Conservation (phyloP, 352 stramenopile genomes). For the Peronosclerospora sorghi region DNA sequence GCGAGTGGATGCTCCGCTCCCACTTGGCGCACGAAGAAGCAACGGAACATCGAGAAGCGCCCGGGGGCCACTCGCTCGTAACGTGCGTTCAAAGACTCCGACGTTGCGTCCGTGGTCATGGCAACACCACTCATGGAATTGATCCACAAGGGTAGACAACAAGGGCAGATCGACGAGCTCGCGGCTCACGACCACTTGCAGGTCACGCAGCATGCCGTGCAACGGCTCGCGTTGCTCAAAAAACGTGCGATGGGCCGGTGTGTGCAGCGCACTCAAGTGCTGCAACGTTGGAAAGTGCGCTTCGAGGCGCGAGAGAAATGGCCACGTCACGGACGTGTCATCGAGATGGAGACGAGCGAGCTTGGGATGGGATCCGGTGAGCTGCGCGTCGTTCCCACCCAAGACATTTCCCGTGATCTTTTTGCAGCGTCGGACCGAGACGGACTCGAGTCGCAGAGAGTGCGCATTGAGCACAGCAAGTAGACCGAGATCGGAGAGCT, state of each 20-base stretch:
- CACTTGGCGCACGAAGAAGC: constrained; percentile 6
- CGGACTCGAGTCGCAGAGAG: constrained; percentile 43
- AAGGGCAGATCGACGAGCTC: constrained; percentile 54
- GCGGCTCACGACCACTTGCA: constrained; percentile 45
- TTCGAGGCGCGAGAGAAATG: constrained; percentile 41
- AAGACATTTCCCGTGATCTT: constrained; percentile 48
- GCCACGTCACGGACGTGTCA: constrained; percentile 43
- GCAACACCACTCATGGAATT: constrained; percentile 29
- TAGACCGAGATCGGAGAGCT: constrained; percentile 68
- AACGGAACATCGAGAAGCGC: constrained; percentile 54
- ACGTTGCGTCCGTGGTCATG: background rate
- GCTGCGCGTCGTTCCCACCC: constrained; percentile 10
- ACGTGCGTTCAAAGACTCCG: constrained; percentile 36
- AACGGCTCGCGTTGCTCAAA: constrained; percentile 30
- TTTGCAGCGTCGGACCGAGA: constrained; percentile 76
- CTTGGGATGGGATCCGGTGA: constrained; percentile 47
- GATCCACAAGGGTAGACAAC: constrained; percentile 34
- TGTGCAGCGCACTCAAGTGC: constrained; percentile 50
- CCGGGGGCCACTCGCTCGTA: constrained; percentile 22
- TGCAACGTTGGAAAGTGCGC: constrained; percentile 49
- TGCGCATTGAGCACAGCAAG: constrained; percentile 76
- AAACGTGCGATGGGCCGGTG: constrained; percentile 54
- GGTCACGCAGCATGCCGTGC: constrained; percentile 21
- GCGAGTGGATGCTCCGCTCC: background rate
- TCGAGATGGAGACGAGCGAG: constrained; percentile 46